Evolutionary conservation across 805 yeast species (phyloP).

Genomic region (Candida maesae): DNA sequence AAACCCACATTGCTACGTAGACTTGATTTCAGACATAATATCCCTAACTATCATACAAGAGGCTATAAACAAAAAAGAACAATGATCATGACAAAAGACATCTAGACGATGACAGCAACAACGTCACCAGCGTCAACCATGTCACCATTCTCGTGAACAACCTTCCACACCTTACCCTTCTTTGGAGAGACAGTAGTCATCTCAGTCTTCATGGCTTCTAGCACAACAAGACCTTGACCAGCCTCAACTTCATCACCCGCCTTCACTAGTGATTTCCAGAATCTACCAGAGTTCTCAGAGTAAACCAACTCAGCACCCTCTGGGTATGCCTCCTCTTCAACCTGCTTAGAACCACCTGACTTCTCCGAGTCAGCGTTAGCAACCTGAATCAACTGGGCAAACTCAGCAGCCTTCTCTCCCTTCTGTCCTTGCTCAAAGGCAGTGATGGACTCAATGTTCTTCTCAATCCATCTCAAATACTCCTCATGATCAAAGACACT

Average conservation of each 20-base stretch:
- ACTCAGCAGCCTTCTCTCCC: constrained; percentile 82
- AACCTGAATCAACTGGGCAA: constrained; percentile 75
- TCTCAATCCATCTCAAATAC: constrained; percentile 75
- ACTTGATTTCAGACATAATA: not conserved
- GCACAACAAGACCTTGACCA: constrained; percentile 81
- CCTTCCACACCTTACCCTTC: constrained; percentile 67
- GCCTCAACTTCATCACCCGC: constrained; percentile 71
- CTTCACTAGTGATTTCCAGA: constrained; percentile 86
- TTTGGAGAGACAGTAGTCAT: constrained; percentile 78
- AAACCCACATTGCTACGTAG: too few relatives aligned
- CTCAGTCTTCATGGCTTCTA: constrained; percentile 98
- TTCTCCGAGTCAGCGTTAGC: constrained; percentile 70
- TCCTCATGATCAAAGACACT: constrained; percentile 78
- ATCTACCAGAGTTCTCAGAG: constrained; percentile 95
- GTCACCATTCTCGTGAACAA: constrained; percentile 82
- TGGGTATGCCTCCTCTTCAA: constrained; percentile 53
- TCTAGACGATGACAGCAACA: constrained; percentile 71
- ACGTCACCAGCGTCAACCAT: constrained; percentile 97
- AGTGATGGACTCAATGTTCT: constrained; percentile 67
- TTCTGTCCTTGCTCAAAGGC: constrained; percentile 62
- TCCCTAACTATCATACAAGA: constrained; percentile 4
- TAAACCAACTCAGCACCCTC: constrained; percentile 82
- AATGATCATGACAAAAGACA: too few relatives aligned
- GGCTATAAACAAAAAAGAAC: too few relatives aligned
- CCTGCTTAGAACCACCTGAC: constrained; percentile 42